These are phyloP conservation scores for Epithele typhae DNA, from an alignment of 768 basidiomycete genomes.

Conservation along the genomic window DNA sequence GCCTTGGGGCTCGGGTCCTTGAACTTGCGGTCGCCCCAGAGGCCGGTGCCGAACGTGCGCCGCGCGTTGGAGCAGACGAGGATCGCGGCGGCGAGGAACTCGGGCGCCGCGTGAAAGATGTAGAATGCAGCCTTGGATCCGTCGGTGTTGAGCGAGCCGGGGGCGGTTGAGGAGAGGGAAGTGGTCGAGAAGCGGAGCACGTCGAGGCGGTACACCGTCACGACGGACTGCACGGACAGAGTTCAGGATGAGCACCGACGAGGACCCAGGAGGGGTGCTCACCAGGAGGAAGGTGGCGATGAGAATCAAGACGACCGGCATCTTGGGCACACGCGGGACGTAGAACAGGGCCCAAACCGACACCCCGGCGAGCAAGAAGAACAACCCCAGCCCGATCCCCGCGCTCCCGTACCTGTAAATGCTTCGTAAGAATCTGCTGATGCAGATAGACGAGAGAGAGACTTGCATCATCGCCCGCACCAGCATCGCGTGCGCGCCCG, in stretches of 20 bases:
- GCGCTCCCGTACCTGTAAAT: slow-evolving; percentile 1
- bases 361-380: not conserved
- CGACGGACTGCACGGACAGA: not conserved
- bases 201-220: slow-evolving; percentile 10
- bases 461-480: slow-evolving; percentile 9
- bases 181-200: slow-evolving; percentile 11
- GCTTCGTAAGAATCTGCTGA: too few relatives aligned
- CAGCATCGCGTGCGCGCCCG: not conserved
- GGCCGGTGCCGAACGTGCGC: slow-evolving; percentile 9
- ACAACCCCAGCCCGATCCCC: not conserved
- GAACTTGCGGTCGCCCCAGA: slow-evolving; percentile 3
- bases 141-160: slow-evolving; percentile 11
- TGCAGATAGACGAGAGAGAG: not conserved
- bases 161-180: slow-evolving; percentile 6
- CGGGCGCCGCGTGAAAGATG: slow-evolving; percentile 15
- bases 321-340: slow-evolving; percentile 5
- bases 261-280: not conserved
- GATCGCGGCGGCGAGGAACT: slow-evolving; percentile 8
- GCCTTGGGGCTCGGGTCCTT: not conserved
- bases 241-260: not conserved
- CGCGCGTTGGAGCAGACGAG: slow-evolving; percentile 8
- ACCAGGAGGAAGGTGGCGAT: slow-evolving; percentile 5
- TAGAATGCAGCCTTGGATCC: slow-evolving; percentile 12
- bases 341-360: slow-evolving; percentile 3
- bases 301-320: not conserved